A percentile compares a stretch with the other conserved stretches of the same genome.
Conservation (phyloP, 169 alveolate genomes). For the Eimeria acervulina region DNA sequence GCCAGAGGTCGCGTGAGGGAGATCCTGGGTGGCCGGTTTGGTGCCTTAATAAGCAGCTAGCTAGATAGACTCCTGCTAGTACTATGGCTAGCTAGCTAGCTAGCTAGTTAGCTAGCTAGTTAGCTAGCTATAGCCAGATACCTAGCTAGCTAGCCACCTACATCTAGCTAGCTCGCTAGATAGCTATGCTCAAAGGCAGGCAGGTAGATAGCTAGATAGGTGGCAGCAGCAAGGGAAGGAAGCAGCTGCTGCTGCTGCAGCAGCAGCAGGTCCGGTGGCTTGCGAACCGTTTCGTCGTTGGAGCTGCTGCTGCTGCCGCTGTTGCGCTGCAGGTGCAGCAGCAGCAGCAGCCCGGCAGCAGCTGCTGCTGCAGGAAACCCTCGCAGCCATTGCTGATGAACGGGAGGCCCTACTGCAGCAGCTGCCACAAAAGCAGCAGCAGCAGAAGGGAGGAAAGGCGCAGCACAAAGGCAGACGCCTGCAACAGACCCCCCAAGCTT, state of each 20-base stretch:
- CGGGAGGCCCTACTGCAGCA: constrained; percentile 23
- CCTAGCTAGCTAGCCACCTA: too few species aligned
- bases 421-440: background rate
- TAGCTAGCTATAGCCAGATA: too few species aligned
- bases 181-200: background rate
- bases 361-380: constrained; percentile 28
- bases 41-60: background rate
- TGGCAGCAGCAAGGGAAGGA: background rate
- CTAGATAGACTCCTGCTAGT: background rate
- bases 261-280: background rate
- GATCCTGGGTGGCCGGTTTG: too few species aligned
- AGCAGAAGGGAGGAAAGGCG: background rate
- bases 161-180: background rate
- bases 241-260: background rate
- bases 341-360: too few species aligned
- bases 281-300: too few species aligned
- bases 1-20: background rate
- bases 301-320: constrained; percentile 5
- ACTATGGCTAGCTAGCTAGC: too few species aligned
- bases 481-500: background rate
- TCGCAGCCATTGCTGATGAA: constrained; percentile 27
- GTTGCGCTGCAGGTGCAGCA: constrained; percentile 33
- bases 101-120: too few species aligned
- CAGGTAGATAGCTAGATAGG: background rate
- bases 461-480: background rate